phyloP scores from a whole-genome alignment of 352 stramenopile species.

The Vaucheria bursata region DNA sequence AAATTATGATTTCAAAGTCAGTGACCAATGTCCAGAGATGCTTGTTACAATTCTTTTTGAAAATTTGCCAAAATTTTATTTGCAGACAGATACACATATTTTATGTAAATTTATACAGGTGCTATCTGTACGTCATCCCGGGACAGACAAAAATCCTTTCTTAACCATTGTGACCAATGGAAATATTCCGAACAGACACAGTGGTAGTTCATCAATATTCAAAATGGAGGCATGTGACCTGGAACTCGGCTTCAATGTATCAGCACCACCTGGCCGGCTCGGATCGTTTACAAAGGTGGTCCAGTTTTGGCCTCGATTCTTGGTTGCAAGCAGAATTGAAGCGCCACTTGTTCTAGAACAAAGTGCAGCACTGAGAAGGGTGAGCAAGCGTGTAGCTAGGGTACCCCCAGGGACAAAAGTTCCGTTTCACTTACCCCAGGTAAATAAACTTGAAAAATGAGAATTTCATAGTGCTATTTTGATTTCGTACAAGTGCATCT shows the following conservation, averaged over 20 bases:
- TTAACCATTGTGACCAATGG: neutral
- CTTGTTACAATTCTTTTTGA: no score
- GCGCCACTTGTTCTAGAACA: slow-evolving; percentile 53
- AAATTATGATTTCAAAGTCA: no score
- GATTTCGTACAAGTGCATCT: no score
- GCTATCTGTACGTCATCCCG: slow-evolving; percentile 46
- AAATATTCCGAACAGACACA: neutral
- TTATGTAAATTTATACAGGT: no score
- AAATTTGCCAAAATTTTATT: no score
- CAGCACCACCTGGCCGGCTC: slow-evolving; percentile 63
- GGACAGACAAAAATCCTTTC: slow-evolving; percentile 18
- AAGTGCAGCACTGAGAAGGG: slow-evolving; percentile 32
- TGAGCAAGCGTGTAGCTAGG: slow-evolving; percentile 32
- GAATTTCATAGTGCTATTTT: no score
- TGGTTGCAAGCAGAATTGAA: slow-evolving; percentile 64
- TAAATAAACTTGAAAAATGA: no score
- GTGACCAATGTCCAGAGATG: no score
- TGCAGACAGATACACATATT: no score
- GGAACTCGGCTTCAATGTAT: slow-evolving; percentile 66
- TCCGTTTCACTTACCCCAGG: slow-evolving; percentile 40
- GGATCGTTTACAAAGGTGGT: slow-evolving; percentile 75
- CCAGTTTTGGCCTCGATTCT: slow-evolving; percentile 66
- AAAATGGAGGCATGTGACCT: slow-evolving; percentile 55
- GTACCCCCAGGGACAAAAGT: slow-evolving; percentile 23
- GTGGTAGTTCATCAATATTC: neutral